Base-by-base conservation (phyloP, 176 grass and related monocot genomes). In the Coix lacrymajobi region DNA sequence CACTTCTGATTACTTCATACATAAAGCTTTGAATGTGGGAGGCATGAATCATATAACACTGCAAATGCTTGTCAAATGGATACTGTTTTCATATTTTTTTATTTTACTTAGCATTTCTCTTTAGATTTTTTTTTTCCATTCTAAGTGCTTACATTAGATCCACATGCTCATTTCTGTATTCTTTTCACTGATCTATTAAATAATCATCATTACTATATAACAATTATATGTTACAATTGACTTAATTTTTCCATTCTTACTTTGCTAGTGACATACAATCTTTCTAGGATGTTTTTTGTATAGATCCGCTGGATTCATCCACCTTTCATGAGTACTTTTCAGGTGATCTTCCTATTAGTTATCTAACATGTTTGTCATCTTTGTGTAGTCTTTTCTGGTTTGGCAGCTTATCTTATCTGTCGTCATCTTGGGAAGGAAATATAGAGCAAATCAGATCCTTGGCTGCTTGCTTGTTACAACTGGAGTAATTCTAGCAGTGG, bases 331-430 rank as follows among this genome's bases (percentile, higher is more conserved):
- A 64, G 14, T 60, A 60, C 12, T 52, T 75, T 22, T 31, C n/a
- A 65, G 52, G 32, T 22, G 16, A 75, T 58, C 34, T 25, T 75
- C 16, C 62, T 49, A 22, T 64, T 20, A 74, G 38, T 62, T 62
- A 24, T 74, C 22, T 81, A 68, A 74, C 38, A 79, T 22, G 10
- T 6, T 61, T 87, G 46, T 34, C 43, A 44, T 88, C 45, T 43
- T 88, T 62, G 87, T 87, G 90, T 81, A 95, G 96, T 95, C 96
- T 56, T 98, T 98, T 88, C 75, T 95, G 81, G 91, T 95, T 48
- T 98, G 93, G 96, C 96, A 98, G 83, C 89, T 98, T 70, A 82
- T 95, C 67, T 85, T 98, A 25, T 98, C 93, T 63, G 72, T 84
- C 38, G 24, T 98, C 45, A 84, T 95, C 56, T 87, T 98, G 87